These are phyloP conservation scores for Aspergillus saccharolyticus DNA, from an alignment of 495 filamentous ascomycete species.

Conservation along the genomic window DNA sequence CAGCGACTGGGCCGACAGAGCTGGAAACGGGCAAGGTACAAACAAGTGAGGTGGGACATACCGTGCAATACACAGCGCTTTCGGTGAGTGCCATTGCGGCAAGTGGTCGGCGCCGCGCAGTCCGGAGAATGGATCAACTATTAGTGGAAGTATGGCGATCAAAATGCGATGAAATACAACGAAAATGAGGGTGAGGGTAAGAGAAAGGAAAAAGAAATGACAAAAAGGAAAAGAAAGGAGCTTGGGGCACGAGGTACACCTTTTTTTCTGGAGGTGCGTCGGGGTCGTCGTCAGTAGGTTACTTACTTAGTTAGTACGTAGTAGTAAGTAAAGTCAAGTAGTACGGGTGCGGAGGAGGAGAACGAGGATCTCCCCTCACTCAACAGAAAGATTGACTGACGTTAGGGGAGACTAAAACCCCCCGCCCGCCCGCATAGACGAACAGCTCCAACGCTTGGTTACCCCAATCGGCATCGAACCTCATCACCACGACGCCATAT, in stretches of 20 bases:
- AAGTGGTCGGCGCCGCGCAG: constrained; percentile 6
- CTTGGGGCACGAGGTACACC: constrained; percentile 12
- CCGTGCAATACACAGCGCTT: constrained; percentile 55
- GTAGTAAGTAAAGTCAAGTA: not conserved
- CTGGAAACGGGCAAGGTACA: not conserved
- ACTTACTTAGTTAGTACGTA: too few relatives aligned
- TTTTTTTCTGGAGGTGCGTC: constrained; percentile 11
- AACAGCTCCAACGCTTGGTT: not conserved
- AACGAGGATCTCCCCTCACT: constrained; percentile 5
- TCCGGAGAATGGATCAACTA: constrained; percentile 1
- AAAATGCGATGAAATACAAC: not conserved
- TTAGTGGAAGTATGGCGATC: not conserved
- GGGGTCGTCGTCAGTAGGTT: too few relatives aligned
- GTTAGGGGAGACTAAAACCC: constrained; percentile 13
- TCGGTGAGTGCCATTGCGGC: constrained; percentile 30
- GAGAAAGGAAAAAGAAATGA: constrained; percentile 1
- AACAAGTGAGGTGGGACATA: constrained; percentile 20
- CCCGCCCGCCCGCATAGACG: constrained; percentile 14
- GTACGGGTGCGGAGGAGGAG: not conserved
- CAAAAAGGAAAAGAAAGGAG: constrained; percentile 7
- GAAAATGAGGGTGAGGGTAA: constrained; percentile 1
- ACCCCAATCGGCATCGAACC: not conserved
- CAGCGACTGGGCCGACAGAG: constrained; percentile 14
- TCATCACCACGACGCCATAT: not conserved
- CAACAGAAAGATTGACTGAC: constrained; percentile 8